Evolutionary conservation across 1,284 basidiomycete species (phyloP).

Genomic region (Microbotryum lychnidis-dioicae): DNA sequence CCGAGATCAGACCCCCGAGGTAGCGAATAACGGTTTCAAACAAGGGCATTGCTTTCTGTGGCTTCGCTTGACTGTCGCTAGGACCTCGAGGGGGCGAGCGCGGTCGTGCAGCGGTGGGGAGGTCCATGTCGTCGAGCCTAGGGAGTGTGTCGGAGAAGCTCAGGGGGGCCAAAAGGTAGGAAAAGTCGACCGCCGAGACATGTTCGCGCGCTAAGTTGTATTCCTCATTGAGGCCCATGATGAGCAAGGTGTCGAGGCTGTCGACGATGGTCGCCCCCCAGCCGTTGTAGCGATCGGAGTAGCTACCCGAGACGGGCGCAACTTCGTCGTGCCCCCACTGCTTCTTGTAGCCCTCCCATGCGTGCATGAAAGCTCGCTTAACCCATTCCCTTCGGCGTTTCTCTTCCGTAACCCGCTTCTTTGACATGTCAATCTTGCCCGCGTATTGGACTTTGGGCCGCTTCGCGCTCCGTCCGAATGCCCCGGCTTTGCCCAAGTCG

Average conservation of each 20-base stretch:
- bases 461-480: conserved; percentile 3
- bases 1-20: conserved; percentile 72
- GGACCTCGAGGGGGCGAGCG: no score
- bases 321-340: conserved; percentile 53
- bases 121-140: no score
- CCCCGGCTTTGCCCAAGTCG: conserved; percentile 4
- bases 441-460: conserved; percentile 14
- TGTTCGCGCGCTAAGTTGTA: conserved; percentile 69
- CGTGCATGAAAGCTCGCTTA: conserved; percentile 50
- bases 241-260: conserved; percentile 63
- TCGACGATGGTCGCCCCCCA: conserved; percentile 35
- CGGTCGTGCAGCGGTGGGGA: no score
- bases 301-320: conserved; percentile 39
- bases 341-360: conserved; percentile 49
- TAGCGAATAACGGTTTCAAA: conserved; percentile 53
- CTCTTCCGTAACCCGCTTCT: conserved; percentile 3
- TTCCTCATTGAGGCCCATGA: conserved; percentile 74
- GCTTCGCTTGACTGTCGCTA: no score
- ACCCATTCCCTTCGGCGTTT: conserved; percentile 39
- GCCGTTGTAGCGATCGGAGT: neutral
- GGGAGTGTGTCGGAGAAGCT: no score
- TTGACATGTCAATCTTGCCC: neutral
- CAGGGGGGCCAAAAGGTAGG: no score
- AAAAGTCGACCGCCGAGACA: conserved; percentile 53
- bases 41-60: conserved; percentile 45